These are phyloP conservation scores for Botrytis fragariae DNA, from an alignment of 2,329 filamentous ascomycete genomes.

Conservation along the genomic window DNA sequence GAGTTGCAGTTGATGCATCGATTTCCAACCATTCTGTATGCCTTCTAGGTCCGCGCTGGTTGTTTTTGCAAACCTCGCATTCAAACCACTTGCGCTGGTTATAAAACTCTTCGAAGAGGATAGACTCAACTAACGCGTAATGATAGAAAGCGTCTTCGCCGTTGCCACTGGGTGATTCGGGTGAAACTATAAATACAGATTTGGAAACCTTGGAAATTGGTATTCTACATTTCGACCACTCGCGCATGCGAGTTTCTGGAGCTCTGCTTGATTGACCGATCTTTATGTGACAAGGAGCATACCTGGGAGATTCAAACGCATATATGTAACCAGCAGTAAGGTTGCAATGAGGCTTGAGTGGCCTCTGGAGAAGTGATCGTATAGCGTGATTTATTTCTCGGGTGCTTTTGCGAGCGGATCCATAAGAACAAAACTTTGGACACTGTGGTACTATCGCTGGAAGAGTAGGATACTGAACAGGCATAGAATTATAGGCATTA, in stretches of 20 bases:
- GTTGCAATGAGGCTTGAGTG: background rate
- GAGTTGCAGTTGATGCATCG: conserved; percentile 17
- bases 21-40: conserved; percentile 27
- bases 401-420: background rate
- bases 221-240: conserved; percentile 22
- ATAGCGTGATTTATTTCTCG: conserved; percentile 12
- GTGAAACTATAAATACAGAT: background rate
- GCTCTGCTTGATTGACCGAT: conserved; percentile 20
- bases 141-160: conserved; percentile 20
- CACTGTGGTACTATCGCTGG: background rate
- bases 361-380: background rate
- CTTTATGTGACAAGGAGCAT: conserved; percentile 20
- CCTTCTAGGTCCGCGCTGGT: background rate
- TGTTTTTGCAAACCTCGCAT: conserved; percentile 11
- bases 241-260: conserved; percentile 13
- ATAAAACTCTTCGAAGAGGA: conserved; percentile 22
- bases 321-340: conserved; percentile 3
- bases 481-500: background rate
- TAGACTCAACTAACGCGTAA: conserved; percentile 22
- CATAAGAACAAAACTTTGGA: background rate
- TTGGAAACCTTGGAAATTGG: background rate
- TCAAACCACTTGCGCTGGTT: conserved; percentile 20
- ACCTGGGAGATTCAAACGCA: background rate
- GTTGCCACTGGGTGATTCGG: background rate
- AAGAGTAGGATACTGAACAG: background rate